A percentile compares a stretch with the other conserved stretches of the same genome.
phyloP scores from a whole-genome alignment of 2,329 filamentous ascomycete species.

The Fusarium citri region DNA sequence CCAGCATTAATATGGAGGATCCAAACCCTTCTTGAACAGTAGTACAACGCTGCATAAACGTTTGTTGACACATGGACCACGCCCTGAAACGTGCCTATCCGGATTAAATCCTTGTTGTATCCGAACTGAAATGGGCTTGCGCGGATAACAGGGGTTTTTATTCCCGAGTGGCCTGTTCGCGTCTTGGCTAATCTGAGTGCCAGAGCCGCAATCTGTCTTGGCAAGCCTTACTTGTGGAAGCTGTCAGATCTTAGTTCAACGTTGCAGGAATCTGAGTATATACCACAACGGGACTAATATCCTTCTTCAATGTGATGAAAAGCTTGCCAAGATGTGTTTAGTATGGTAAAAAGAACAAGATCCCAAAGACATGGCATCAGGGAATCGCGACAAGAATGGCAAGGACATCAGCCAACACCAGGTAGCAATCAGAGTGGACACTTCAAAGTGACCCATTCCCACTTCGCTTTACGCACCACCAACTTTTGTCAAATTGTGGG shows the following conservation, averaged over 20 bases:
- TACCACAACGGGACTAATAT: background rate
- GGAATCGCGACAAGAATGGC: background rate
- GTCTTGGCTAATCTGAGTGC: background rate
- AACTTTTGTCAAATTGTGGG: constrained; percentile 7
- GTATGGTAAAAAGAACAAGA: too few species aligned
- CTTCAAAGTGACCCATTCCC: background rate
- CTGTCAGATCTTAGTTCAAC: background rate
- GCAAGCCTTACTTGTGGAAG: background rate
- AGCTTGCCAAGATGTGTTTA: background rate
- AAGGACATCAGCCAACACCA: background rate
- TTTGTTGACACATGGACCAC: background rate
- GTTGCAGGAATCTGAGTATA: background rate
- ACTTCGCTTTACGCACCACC: background rate
- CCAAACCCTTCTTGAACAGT: background rate
- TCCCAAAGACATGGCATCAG: background rate
- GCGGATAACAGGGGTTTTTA: constrained; percentile 2
- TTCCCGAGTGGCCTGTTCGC: background rate
- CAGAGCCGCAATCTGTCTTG: constrained; percentile 18
- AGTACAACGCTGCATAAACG: background rate
- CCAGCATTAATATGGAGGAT: background rate
- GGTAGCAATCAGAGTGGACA: constrained; percentile 24
- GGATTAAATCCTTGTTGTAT: background rate
- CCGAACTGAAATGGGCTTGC: background rate
- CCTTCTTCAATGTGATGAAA: background rate
- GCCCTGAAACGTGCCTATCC: constrained; percentile 10